phyloP scores from a whole-genome alignment of 257 asterid species.

The Solanum dulcamara region DNA sequence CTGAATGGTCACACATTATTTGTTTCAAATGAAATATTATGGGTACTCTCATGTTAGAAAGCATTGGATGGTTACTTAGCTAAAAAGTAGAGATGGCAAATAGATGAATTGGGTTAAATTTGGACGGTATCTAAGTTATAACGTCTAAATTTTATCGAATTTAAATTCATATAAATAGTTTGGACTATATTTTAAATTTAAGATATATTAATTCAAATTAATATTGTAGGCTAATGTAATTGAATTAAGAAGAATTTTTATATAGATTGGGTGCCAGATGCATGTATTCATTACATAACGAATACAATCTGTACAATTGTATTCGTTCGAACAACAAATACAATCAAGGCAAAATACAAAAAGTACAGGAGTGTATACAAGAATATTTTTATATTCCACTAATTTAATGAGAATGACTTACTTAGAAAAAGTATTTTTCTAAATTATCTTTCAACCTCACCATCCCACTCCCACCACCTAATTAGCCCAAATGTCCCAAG shows the following conservation, averaged over 20 bases:
- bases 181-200: background rate
- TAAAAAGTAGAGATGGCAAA: background rate
- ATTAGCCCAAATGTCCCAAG: background rate
- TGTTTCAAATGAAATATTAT: background rate
- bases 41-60: background rate
- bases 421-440: background rate
- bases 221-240: no score
- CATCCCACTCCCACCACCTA: background rate
- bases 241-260: no score
- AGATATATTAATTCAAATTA: no score
- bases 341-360: no score
- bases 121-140: background rate
- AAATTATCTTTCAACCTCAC: background rate
- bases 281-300: no score
- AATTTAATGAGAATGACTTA: background rate
- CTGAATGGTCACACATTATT: background rate
- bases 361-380: background rate
- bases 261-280: background rate
- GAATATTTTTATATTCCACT: background rate
- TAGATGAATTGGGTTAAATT: background rate
- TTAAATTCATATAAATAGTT: background rate
- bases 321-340: background rate
- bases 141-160: background rate
- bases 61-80: background rate
- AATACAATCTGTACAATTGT: no score